Evolutionary conservation across 345 rosid genomes (phyloP), one percentile per base, ranked within the genome.

Genomic region (Raphanus sativus): DNA sequence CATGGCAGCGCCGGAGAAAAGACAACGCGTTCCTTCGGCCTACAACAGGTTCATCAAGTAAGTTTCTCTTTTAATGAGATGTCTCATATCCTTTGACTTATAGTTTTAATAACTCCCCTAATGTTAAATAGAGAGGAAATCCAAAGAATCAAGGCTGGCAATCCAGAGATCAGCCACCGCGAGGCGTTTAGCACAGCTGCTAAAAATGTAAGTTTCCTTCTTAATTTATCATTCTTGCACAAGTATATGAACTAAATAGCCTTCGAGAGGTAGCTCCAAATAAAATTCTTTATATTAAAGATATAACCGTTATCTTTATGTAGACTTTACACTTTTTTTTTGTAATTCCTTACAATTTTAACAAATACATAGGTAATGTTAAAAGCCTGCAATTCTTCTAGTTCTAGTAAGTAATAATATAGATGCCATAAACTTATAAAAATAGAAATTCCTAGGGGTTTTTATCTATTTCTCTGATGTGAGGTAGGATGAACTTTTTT

Each of bases 111-210:
- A 61, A 67, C 4, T 60, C 55, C 7, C 59, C 33, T 52, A 26
- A 11, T 48, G 48, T 66, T 77, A 50, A 24, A 17, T 81, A 94
- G 98, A 84, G 98, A 94, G 81, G 98, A 94, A 85, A 94, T 94
- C 33, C 98, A 92, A 84, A 90, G 98, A 87, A 94, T 94, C 64
- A 94, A 94, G 84, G 90, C 98, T 65, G 80, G 90, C 62, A 94
- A 94, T 83, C 98, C 98, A 62, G 95, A 90, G 52, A 94, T 94
- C 79, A 94, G 86, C 82, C 98, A 94, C 79, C 90, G 97, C 71
- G 98, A 94, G 85, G 98, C 98, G 50, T 94, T 94, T 70, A 94
- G 98, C 87, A 87, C 98, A 15, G 98, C 98, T 55, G 98, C 98
- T 1, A 94, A 94, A 86, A 94, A 94, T 81, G 98, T 91, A 88